phyloP scores from a whole-genome alignment of 345 rosid genomes.

The Hirschfeldia incana region DNA sequence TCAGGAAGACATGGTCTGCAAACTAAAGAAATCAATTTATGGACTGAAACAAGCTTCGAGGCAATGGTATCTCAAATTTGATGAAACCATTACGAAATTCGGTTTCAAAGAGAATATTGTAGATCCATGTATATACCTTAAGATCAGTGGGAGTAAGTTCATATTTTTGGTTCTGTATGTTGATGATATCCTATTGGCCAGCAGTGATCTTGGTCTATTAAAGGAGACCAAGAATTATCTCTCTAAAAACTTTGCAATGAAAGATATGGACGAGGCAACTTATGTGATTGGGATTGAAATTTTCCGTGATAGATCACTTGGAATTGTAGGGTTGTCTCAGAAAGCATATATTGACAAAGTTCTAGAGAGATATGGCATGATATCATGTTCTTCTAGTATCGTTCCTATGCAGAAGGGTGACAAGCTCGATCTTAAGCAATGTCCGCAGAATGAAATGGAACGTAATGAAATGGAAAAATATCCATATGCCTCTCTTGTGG shows the following conservation, averaged over 20 bases:
- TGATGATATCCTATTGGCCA: not conserved
- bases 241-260: too few relatives aligned
- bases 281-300: too few relatives aligned
- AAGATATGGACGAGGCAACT: too few relatives aligned
- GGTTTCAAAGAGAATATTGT: too few relatives aligned
- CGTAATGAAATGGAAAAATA: not conserved
- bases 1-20: constrained; percentile 4
- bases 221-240: not conserved
- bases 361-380: not conserved
- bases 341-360: too few relatives aligned
- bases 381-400: not conserved
- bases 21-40: constrained; percentile 21
- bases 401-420: not conserved
- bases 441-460: not conserved
- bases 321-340: too few relatives aligned
- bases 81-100: too few relatives aligned
- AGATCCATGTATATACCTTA: not conserved
- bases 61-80: too few relatives aligned
- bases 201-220: not conserved
- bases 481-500: not conserved
- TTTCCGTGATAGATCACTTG: too few relatives aligned
- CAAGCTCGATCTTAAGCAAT: not conserved
- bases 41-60: not conserved
- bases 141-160: not conserved
- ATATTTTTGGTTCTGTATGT: not conserved